Evolutionary conservation across 441 rosid species (phyloP).

Genomic region (Erodium trifolium): DNA sequence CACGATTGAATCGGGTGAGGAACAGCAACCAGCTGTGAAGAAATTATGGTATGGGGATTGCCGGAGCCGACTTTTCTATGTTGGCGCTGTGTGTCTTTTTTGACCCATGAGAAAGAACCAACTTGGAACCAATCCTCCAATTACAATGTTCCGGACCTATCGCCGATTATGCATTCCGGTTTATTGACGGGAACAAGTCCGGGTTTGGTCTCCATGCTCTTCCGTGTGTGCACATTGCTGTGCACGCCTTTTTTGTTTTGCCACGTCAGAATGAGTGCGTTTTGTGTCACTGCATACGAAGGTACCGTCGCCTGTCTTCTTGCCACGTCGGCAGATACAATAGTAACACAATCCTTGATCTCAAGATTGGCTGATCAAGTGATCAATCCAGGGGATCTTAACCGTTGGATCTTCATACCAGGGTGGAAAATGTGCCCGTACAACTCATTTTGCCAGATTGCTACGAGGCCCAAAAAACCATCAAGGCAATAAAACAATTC

Average conservation of each 20-base stretch:
- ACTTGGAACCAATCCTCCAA: conserved; percentile 13
- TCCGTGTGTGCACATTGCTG: conserved; percentile 16
- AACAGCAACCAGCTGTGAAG: background rate
- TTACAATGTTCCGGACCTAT: conserved; percentile 55
- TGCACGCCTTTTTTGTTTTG: conserved; percentile 18
- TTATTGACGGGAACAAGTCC: conserved; percentile 44
- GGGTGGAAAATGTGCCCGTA: too few species aligned
- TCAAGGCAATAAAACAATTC: too few species aligned
- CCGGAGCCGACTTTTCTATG: conserved; percentile 13
- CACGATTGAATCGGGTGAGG: background rate
- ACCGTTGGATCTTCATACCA: background rate
- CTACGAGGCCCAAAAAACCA: too few species aligned
- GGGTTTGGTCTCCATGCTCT: conserved; percentile 47
- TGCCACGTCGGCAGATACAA: background rate
- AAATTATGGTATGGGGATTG: conserved; percentile 34
- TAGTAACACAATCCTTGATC: background rate
- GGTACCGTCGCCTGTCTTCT: background rate
- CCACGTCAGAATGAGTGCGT: background rate
- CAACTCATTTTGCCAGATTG: too few species aligned
- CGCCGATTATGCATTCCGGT: conserved; percentile 67
- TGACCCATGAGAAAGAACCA: conserved; percentile 26
- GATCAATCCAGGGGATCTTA: background rate
- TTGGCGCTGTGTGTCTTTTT: conserved; percentile 6
- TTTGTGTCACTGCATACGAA: background rate
- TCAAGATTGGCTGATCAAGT: background rate